Evolutionary conservation across 1,284 basidiomycete genomes (phyloP).

Genomic region (Ganoderma sinense): DNA sequence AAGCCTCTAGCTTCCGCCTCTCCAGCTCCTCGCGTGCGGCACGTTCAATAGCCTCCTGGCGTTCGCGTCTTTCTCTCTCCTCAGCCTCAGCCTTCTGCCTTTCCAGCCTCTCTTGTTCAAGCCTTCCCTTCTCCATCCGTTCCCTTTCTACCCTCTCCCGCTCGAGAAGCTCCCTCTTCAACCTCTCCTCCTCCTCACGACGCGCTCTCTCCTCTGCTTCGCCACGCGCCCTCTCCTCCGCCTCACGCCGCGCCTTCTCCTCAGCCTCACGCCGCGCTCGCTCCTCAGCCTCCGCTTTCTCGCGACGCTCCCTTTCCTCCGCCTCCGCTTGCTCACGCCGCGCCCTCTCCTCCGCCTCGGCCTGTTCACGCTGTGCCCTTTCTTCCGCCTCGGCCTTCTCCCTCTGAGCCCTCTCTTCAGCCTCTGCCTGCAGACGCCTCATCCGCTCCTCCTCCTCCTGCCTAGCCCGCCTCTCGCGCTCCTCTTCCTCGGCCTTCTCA

Average conservation of each 20-base stretch:
- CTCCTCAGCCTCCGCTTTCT: background rate
- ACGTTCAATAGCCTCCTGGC: constrained; percentile 25
- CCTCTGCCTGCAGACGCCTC: constrained; percentile 5
- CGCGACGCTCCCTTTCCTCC: constrained; percentile 24
- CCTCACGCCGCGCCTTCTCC: constrained; percentile 26
- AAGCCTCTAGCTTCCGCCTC: constrained; percentile 22
- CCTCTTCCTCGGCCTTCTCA: constrained; percentile 35
- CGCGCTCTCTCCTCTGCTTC: constrained; percentile 35
- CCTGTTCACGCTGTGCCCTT: constrained; percentile 33
- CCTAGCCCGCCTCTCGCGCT: constrained; percentile 26
- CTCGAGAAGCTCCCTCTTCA: constrained; percentile 40
- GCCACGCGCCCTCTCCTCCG: constrained; percentile 26
- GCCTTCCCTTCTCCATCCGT: constrained; percentile 40
- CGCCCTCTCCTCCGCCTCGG: constrained; percentile 34
- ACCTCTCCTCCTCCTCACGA: constrained; percentile 32
- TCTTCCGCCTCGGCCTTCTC: constrained; percentile 33
- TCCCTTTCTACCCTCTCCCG: constrained; percentile 35
- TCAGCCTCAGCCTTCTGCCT: constrained; percentile 38
- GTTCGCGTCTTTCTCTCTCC: constrained; percentile 37
- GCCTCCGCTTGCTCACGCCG: constrained; percentile 44
- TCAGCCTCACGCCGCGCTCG: constrained; percentile 11
- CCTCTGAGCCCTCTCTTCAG: constrained; percentile 32
- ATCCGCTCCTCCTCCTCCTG: constrained; percentile 29
- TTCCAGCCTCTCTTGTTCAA: constrained; percentile 23
- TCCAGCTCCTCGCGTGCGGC: constrained; percentile 31